phyloP scores from a whole-genome alignment of 345 rosid genomes.

The Kernera saxatilis region DNA sequence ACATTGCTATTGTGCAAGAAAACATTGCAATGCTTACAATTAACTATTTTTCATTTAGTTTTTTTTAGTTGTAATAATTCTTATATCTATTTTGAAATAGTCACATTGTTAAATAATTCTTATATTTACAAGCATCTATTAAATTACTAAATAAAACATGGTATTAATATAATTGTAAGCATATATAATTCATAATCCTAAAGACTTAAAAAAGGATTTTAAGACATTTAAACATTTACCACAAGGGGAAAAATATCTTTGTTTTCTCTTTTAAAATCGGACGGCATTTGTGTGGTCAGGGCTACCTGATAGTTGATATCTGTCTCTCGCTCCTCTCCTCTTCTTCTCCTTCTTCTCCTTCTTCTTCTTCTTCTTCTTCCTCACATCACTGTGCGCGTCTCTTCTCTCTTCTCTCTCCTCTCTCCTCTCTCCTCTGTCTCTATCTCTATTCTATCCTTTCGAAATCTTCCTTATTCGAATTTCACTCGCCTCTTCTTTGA shows the following conservation, averaged over 20 bases:
- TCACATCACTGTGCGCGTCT: slow-evolving; percentile 16
- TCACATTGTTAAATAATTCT: not conserved
- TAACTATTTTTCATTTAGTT: too few species aligned
- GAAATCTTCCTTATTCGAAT: slow-evolving; percentile 30
- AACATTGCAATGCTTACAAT: not conserved
- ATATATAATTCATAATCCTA: too few species aligned
- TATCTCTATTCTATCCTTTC: slow-evolving; percentile 67
- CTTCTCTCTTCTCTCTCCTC: slow-evolving; percentile 5
- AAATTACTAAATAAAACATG: not conserved
- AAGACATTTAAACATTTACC: too few species aligned
- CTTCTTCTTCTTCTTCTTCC: slow-evolving; percentile 21
- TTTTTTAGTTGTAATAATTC: too few species aligned
- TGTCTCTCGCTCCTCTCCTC: slow-evolving; percentile 18
- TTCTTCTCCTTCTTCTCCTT: slow-evolving; percentile 6
- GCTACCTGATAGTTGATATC: slow-evolving; percentile 25
- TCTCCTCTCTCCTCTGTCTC: slow-evolving; percentile 30
- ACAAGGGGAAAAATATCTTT: not conserved
- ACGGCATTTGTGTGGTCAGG: slow-evolving; percentile 33
- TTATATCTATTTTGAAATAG: not conserved
- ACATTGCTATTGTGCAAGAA: not conserved
- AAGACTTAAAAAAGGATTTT: too few species aligned
- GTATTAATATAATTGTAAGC: too few species aligned
- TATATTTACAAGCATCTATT: not conserved
- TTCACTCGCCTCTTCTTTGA: not conserved
- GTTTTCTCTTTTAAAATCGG: not conserved